Evolutionary conservation across 1,284 basidiomycete genomes (phyloP), one percentile per base, ranked within the genome.

Genomic region (Trichosporon sp.): DNA sequence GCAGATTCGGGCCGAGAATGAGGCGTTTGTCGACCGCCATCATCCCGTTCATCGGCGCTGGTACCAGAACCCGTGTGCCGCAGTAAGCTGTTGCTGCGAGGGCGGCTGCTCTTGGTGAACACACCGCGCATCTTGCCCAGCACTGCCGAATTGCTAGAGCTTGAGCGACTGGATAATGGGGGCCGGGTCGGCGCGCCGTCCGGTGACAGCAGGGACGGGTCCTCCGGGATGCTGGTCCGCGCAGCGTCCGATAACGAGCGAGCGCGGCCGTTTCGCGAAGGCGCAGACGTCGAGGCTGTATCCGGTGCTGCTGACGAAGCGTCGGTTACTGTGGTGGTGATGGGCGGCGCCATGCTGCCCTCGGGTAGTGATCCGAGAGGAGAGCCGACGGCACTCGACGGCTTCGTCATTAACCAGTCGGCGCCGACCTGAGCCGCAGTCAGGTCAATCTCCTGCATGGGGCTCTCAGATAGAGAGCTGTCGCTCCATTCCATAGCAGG

Each of bases 91-190:
- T 70, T 74, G 62, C 75, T 76, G 11, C 76, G 58, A 7, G 69
- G 64, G 5, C 77, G 65, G 49, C 25, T 68, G 13, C 62, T 68
- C 60, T 71, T 72, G 4, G 67, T 59, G 36, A 80, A 75, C 10
- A 78, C 76, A 13, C 63, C 74, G 46, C 73, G 71, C 65, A 78
- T 73, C 49, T 73, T 66, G 49, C 69, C 73, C 9, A 79, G 64
- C 32, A 78, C 73, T 4, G 67, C 73, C 6, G 77, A 77, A 31
- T 72, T 77, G 32, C 70, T 71, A 7, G 78, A 79, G 59, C 70
- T 73, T 1, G 75, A 69, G 19, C 78, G 58, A 16, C 64, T 65
- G 6, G 37, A 69, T 60, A 27, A 37, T 23, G 11, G 6, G 0
- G 64, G 64, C 2, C 60, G 54, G 16, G 29, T 13, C 10, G 60